Percentiles rank a stretch among this genome's conserved stretches.
These are phyloP conservation scores for Lasiosphaeris hirsuta DNA, from an alignment of 495 filamentous ascomycete species.

Conservation along the genomic window DNA sequence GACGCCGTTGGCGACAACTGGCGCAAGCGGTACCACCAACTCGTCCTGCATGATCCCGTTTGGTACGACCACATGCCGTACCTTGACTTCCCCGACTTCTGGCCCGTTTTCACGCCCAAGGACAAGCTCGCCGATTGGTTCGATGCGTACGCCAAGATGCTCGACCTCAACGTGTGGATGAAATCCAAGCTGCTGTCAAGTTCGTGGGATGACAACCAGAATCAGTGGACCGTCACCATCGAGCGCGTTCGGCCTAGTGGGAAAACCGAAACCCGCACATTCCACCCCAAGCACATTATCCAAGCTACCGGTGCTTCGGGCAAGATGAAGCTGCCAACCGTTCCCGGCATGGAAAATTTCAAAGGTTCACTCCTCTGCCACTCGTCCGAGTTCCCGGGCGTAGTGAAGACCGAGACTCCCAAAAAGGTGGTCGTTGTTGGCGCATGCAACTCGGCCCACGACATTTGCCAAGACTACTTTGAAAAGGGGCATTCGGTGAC, in stretches of 20 bases:
- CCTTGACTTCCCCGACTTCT: slow-evolving; percentile 61
- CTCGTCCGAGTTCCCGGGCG: slow-evolving; percentile 64
- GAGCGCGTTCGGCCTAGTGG: slow-evolving; percentile 48
- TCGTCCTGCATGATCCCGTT: slow-evolving; percentile 72
- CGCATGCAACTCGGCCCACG: slow-evolving; percentile 75
- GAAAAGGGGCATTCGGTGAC: slow-evolving; percentile 84
- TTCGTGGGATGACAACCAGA: slow-evolving; percentile 51
- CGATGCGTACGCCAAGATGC: slow-evolving; percentile 63
- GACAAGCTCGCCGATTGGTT: slow-evolving; percentile 81
- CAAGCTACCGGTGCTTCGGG: slow-evolving; percentile 73
- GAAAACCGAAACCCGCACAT: slow-evolving; percentile 47
- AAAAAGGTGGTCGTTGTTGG: slow-evolving; percentile 76
- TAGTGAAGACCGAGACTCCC: slow-evolving; percentile 38
- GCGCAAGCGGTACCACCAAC: slow-evolving; percentile 61
- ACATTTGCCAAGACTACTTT: slow-evolving; percentile 79
- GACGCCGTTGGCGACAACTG: slow-evolving; percentile 71
- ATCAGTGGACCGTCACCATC: slow-evolving; percentile 61
- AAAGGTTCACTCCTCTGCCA: slow-evolving; percentile 60
- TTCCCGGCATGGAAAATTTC: slow-evolving; percentile 63
- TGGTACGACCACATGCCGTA: slow-evolving; percentile 78
- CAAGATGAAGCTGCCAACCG: slow-evolving; percentile 59
- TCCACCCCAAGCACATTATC: slow-evolving; percentile 66
- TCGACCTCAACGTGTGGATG: slow-evolving; percentile 81
- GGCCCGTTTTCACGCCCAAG: slow-evolving; percentile 73
- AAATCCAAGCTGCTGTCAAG: slow-evolving; percentile 48